Evolutionary conservation across 1,139 yeast genomes (phyloP), one percentile per base, ranked within the genome.

Genomic region (Yamadazyma trypodendri): DNA sequence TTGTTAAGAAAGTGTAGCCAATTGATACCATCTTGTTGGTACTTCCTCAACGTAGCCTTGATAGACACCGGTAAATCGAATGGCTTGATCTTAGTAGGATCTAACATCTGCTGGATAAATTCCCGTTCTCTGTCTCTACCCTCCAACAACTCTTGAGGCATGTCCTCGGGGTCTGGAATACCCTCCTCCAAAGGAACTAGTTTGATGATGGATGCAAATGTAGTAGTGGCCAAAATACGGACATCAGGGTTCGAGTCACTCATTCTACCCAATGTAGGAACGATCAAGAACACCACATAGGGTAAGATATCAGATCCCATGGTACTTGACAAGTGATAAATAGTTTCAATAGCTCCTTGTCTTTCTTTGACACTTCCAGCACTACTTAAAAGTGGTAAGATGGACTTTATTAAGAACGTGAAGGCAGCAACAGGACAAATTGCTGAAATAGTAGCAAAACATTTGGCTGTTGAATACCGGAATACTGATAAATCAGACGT

Each of bases 21-120:
- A 58, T 92, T 94, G 31, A 94, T 95, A 60, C 99, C 99, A 47
- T 94, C 97, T 60, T 92, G 97, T 63, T 94, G 99, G 56, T 94
- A 94, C 49, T 87, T 86, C 61, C 98, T 80, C 49, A 94, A 72
- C 2, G 95, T 88, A 0, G 98, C 98, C 48, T 87, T 86, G 46
- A 94, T 89, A 2, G 92, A 79, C 22, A 92, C 95, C 0, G 98
- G 98, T 30, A 94, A 65, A 39, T 81, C 84, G 59, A 90, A 94
- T 1, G 95, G 81, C 50, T 90, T 79, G 37, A 94, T 87, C 57
- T 90, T 89, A 6, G 89, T 72, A n/a, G 96, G 95, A 58, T 94
- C 97, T 89, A 94, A 87, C 97, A 94, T 92, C 58, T 94, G 98
- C 48, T 85, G 86, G 44, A 94, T 86, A 52, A 94, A 94, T 50